Conservation (phyloP, 2,329 filamentous ascomycete species). For the Aschersonia sp. region DNA sequence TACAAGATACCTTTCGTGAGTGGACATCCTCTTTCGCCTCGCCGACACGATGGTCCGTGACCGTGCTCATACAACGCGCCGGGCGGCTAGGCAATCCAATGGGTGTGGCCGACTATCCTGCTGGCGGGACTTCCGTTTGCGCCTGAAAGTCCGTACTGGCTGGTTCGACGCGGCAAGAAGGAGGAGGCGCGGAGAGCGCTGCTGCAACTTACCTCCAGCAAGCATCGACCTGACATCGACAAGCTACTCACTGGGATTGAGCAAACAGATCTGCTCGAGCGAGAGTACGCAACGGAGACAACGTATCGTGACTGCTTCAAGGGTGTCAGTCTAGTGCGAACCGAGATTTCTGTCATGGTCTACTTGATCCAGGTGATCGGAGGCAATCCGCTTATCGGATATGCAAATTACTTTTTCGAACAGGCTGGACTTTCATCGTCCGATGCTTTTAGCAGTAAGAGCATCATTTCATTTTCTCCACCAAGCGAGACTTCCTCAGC, state of each 20-base stretch:
- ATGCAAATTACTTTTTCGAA: conserved; percentile 32
- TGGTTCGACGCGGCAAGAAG: conserved; percentile 25
- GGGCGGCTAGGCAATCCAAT: conserved; percentile 25
- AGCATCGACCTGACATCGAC: conserved; percentile 9
- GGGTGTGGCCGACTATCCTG: conserved; percentile 33
- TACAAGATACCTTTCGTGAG: conserved; percentile 18
- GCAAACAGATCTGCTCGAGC: conserved; percentile 42
- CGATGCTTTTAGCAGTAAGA: conserved; percentile 10
- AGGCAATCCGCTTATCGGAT: conserved; percentile 49
- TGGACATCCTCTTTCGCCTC: background rate
- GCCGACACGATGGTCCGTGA: background rate
- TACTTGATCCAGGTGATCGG: conserved; percentile 52
- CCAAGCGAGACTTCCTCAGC: background rate
- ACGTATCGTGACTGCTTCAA: conserved; percentile 36
- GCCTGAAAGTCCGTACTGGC: conserved; percentile 36
- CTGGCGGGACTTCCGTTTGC: conserved; percentile 29
- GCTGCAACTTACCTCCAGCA: conserved; percentile 25
- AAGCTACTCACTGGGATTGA: conserved; percentile 39
- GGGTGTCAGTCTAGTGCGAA: conserved; percentile 33
- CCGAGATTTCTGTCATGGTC: conserved; percentile 42
- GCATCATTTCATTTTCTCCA: background rate
- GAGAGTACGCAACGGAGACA: conserved; percentile 30
- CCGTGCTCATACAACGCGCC: background rate
- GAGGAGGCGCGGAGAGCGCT: conserved; percentile 26
- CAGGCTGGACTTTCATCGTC: conserved; percentile 14